Base-by-base conservation (phyloP, 169 alveolate species). In the Cardiosporidium cionae region DNA sequence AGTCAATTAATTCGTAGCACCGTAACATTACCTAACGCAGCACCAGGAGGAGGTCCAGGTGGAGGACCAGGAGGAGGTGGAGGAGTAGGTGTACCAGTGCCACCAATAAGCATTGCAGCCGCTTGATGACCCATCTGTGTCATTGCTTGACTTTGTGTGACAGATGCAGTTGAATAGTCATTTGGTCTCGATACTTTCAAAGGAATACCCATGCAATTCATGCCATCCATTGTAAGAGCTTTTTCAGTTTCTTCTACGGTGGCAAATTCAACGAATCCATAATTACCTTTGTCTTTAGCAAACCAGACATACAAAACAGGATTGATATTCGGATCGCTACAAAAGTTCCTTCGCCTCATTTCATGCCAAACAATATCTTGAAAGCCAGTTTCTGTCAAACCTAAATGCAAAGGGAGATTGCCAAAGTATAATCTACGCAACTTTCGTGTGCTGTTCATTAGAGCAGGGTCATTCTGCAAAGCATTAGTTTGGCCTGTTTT, bases 241-340 rank as follows among this genome's bases (percentile, higher is more conserved):
- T 89, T 69, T 70, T 91, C 96, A 7, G 96, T 92, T 78, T 92
- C 96, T 63, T 91, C 96, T 0, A 92, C 96, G 9, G 95, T 87
- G 23, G 74, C 0, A 75, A 92, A 92, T 68, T 92, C 96, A 35
- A 92, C 94, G 68, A 92, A 92, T 34, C 96, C 96, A 76, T 92
- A 92, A 80, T 83, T 92, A 31, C 96, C 96, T 71, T 92, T 92
- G 74, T 92, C 95, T 80, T 91, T 90, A 25, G 96, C 95, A 72
- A 92, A 92, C 96, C 96, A 92, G 16, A 92, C 96, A 74, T 89
- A 92, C 2, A 92, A 72, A 44, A 92, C 94, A 5, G 96, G 96
- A 28, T 93, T 87, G 27, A 86, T 90, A 29, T 87, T 82, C 16
- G 94, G 96, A 72, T 91, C 90, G 52, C 76, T 86, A 68, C 96